Evolutionary conservation across 1,284 basidiomycete genomes (phyloP).

Genomic region (Phylloporus sp.): DNA sequence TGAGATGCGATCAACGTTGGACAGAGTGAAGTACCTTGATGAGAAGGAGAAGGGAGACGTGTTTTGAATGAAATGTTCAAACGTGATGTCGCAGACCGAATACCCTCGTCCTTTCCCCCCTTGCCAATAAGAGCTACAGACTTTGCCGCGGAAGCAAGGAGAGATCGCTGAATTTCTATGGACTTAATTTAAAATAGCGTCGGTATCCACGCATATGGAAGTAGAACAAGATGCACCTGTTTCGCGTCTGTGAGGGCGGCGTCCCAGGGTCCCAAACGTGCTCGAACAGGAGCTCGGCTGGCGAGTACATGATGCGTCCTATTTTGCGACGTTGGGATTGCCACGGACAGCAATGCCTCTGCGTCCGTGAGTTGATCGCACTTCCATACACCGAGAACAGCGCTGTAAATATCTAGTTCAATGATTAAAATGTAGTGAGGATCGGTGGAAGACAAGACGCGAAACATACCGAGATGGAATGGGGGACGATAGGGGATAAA

Average conservation of each 20-base stretch:
- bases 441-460: too few relatives aligned
- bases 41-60: neutral
- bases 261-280: neutral
- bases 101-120: neutral
- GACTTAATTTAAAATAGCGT: slow-evolving; percentile 2
- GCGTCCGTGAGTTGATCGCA: neutral
- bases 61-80: neutral
- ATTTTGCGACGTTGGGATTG: neutral
- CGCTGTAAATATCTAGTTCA: neutral
- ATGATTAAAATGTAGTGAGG: too few relatives aligned
- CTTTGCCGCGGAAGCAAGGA: slow-evolving; percentile 15
- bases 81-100: neutral
- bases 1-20: neutral
- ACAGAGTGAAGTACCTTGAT: neutral
- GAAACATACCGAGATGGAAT: too few relatives aligned
- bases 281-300: slow-evolving; percentile 9
- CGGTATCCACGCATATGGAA: neutral
- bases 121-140: neutral
- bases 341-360: neutral
- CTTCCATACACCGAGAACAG: neutral
- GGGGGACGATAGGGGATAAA: too few relatives aligned
- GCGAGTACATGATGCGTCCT: slow-evolving; percentile 1
- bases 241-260: slow-evolving; percentile 14
- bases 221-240: neutral
- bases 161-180: neutral